Percentiles rank a stretch among this genome's conserved stretches.
Evolutionary conservation across 352 stramenopile genomes (phyloP).

Genomic region (Globisporangium takayamanum): DNA sequence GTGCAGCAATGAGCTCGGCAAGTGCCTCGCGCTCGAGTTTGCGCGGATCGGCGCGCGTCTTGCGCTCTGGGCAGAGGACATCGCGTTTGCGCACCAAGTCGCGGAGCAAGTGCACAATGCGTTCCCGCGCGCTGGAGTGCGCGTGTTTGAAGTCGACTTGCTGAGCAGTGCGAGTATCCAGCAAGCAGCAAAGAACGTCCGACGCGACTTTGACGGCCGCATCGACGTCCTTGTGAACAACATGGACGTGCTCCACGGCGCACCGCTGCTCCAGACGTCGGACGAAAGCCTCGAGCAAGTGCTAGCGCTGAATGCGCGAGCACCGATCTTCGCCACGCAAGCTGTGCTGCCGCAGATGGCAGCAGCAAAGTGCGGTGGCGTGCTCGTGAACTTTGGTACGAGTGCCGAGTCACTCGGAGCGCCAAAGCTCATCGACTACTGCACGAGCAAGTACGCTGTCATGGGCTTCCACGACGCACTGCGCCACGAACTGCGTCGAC

Average conservation of each 20-base stretch:
- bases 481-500: constrained; percentile 23
- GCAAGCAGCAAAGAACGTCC: constrained; percentile 4
- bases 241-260: constrained; percentile 34
- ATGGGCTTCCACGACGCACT: constrained; percentile 39
- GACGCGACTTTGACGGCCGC: constrained; percentile 11
- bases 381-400: constrained; percentile 31
- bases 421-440: constrained; percentile 33
- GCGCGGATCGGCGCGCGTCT: constrained; percentile 12
- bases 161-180: constrained; percentile 14
- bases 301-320: constrained; percentile 30
- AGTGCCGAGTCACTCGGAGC: constrained; percentile 26
- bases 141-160: constrained; percentile 18
- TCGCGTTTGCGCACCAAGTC: constrained; percentile 2
- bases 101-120: not conserved
- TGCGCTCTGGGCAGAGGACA: constrained; percentile 14
- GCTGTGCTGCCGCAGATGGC: constrained; percentile 45
- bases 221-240: constrained; percentile 47
- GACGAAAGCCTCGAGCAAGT: constrained; percentile 20
- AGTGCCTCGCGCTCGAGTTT: too few relatives aligned
- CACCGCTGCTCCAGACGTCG: constrained; percentile 23
- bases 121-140: constrained; percentile 1
- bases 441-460: constrained; percentile 38
- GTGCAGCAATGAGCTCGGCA: too few relatives aligned
- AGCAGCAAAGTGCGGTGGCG: constrained; percentile 14
- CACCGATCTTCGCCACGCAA: constrained; percentile 32